Evolutionary conservation across 192 early-diverging fungal genomes (phyloP).

Genomic region (Phlyctochytrium planicorne): DNA sequence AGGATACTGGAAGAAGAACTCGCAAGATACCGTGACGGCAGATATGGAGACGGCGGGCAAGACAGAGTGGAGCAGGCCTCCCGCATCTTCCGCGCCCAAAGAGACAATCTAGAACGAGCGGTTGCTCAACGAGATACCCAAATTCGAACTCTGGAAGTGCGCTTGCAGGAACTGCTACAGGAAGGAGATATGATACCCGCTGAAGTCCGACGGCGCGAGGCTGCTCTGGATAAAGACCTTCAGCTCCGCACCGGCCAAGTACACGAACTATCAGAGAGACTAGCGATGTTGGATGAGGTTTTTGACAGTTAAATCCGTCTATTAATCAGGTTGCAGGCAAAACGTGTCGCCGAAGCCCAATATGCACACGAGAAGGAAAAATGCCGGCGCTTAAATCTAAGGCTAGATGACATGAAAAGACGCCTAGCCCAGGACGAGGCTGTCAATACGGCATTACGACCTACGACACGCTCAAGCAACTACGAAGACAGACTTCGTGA

Average conservation of each 20-base stretch:
- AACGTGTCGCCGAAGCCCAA: slow-evolving; percentile 24
- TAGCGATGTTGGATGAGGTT: slow-evolving; percentile 22
- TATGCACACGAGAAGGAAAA: slow-evolving; percentile 27
- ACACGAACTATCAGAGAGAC: slow-evolving; percentile 18
- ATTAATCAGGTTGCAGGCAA: background rate
- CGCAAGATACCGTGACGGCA: background rate
- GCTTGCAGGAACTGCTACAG: slow-evolving; percentile 34
- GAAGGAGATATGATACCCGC: slow-evolving; percentile 6
- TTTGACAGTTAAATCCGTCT: slow-evolving; percentile 3
- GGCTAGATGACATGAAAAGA: slow-evolving; percentile 30
- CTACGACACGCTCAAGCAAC: slow-evolving; percentile 13
- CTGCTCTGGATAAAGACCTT: slow-evolving; percentile 29
- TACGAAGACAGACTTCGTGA: slow-evolving; percentile 18
- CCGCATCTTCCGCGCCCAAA: slow-evolving; percentile 12
- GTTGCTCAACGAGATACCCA: slow-evolving; percentile 21
- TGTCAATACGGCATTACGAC: slow-evolving; percentile 27
- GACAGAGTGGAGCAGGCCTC: slow-evolving; percentile 22
- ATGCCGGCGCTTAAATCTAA: slow-evolving; percentile 15
- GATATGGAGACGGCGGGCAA: background rate
- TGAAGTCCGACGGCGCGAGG: slow-evolving; percentile 17
- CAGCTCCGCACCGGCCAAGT: slow-evolving; percentile 27
- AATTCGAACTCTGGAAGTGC: slow-evolving; percentile 20
- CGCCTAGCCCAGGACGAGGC: slow-evolving; percentile 28
- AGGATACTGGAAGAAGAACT: slow-evolving; percentile 20
- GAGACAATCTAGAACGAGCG: slow-evolving; percentile 18